phyloP scores from a whole-genome alignment of 2,329 filamentous ascomycete species.

The Xylariaceae sp. region DNA sequence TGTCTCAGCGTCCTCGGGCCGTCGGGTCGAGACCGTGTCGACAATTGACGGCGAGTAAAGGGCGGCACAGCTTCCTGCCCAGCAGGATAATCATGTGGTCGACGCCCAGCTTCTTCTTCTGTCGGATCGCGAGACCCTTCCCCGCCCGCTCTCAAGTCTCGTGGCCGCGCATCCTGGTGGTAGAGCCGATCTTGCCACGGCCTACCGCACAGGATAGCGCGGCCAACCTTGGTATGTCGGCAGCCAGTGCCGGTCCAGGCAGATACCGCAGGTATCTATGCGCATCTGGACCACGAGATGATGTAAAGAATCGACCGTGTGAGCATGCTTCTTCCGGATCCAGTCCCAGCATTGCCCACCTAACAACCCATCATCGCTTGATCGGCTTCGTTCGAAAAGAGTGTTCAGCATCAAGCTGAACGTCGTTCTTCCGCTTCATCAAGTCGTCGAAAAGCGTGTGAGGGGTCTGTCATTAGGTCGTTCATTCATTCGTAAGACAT shows the following conservation, averaged over 20 bases:
- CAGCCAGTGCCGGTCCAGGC: constrained; percentile 23
- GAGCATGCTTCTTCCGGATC: constrained; percentile 14
- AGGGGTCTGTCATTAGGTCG: constrained; percentile 25
- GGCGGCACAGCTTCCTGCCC: constrained; percentile 22
- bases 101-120: constrained; percentile 22
- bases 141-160: constrained; percentile 20
- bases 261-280: constrained; percentile 20
- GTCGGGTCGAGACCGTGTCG: constrained; percentile 14
- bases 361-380: constrained; percentile 20
- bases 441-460: constrained; percentile 35
- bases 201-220: constrained; percentile 11
- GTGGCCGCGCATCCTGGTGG: constrained; percentile 12
- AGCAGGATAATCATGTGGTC: constrained; percentile 17
- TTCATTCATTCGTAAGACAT: constrained; percentile 37
- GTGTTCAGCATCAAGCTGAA: constrained; percentile 25
- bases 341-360: constrained; percentile 18
- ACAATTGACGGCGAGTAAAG: constrained; percentile 21
- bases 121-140: constrained; percentile 22
- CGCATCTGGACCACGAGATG: constrained; percentile 17
- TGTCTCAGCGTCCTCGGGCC: constrained; percentile 4
- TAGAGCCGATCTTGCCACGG: constrained; percentile 22
- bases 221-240: constrained; percentile 19
- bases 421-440: constrained; percentile 28
- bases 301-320: constrained; percentile 19
- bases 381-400: constrained; percentile 20